A percentile compares a stretch with the other conserved stretches of the same genome.
phyloP scores from a whole-genome alignment of 768 basidiomycete species.

The Dacryopinax spathularia region DNA sequence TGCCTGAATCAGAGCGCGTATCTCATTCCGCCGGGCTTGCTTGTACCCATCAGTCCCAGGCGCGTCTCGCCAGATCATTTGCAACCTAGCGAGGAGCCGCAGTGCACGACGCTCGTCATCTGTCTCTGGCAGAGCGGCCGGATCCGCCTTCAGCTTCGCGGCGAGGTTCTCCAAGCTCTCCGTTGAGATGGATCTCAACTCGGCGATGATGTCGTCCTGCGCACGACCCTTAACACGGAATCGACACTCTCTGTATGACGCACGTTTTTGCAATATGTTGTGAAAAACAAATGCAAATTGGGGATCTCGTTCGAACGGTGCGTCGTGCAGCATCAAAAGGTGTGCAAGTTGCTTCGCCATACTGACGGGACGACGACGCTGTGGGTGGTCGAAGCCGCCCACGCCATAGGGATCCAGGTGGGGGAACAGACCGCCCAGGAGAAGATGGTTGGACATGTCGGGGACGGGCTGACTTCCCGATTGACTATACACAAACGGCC shows the following conservation, averaged over 20 bases:
- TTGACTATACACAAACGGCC: background rate
- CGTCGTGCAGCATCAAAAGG: background rate
- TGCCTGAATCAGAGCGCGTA: conserved; percentile 23
- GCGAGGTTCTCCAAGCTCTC: background rate
- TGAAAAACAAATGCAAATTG: background rate
- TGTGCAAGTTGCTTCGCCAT: background rate
- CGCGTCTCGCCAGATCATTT: conserved; percentile 4
- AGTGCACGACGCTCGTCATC: background rate
- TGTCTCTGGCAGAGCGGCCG: background rate
- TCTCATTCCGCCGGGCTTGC: conserved; percentile 27
- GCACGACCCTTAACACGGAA: background rate
- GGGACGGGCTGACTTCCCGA: background rate
- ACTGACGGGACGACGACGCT: background rate
- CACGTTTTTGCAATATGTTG: background rate
- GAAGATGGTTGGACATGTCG: background rate
- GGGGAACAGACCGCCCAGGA: background rate
- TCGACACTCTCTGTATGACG: background rate
- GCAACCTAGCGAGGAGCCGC: background rate
- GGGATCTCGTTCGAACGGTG: background rate
- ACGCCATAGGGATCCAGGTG: background rate
- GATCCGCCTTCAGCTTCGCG: background rate
- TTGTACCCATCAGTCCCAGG: conserved; percentile 23
- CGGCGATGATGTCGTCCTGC: background rate
- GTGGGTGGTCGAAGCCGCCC: background rate
- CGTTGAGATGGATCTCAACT: background rate